Conservation (phyloP, 2,329 filamentous ascomycete genomes). For the Fusarium irregulare region DNA sequence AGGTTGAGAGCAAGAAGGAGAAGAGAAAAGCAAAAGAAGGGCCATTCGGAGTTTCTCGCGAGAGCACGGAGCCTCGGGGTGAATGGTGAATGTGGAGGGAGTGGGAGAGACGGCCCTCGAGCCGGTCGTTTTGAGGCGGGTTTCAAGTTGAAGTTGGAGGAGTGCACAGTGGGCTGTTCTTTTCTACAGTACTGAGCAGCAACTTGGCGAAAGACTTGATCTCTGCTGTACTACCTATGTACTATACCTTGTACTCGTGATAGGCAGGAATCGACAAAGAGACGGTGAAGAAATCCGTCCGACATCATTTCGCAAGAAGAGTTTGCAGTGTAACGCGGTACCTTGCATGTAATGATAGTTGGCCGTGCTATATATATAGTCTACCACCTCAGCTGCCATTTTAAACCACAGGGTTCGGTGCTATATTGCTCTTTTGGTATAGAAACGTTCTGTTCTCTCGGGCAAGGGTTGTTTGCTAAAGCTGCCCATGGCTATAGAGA, state of each 20-base stretch:
- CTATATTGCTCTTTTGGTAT: constrained; percentile 27
- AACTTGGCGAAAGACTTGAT: constrained; percentile 1
- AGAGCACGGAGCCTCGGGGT: constrained; percentile 19
- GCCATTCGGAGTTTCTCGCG: constrained; percentile 1
- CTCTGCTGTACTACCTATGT: background rate
- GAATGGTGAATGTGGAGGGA: constrained; percentile 10
- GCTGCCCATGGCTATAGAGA: background rate
- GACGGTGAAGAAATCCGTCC: constrained; percentile 25
- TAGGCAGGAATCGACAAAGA: constrained; percentile 11
- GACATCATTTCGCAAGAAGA: constrained; percentile 14
- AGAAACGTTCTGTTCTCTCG: constrained; percentile 32
- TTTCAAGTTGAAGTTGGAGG: constrained; percentile 45
- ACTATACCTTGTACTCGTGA: background rate
- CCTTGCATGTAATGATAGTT: constrained; percentile 33
- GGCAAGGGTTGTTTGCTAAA: constrained; percentile 7
- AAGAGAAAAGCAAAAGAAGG: constrained; percentile 1
- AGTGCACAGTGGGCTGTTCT: constrained; percentile 38
- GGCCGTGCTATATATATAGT: constrained; percentile 21
- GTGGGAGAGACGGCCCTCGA: constrained; percentile 14
- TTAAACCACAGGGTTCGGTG: constrained; percentile 17
- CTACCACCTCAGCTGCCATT: background rate
- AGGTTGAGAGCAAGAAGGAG: background rate
- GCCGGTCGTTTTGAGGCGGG: constrained; percentile 33
- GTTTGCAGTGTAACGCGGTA: constrained; percentile 26
- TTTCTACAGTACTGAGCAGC: background rate